Evolutionary conservation across 345 rosid genomes (phyloP).

Genomic region (Populus pruinosa): DNA sequence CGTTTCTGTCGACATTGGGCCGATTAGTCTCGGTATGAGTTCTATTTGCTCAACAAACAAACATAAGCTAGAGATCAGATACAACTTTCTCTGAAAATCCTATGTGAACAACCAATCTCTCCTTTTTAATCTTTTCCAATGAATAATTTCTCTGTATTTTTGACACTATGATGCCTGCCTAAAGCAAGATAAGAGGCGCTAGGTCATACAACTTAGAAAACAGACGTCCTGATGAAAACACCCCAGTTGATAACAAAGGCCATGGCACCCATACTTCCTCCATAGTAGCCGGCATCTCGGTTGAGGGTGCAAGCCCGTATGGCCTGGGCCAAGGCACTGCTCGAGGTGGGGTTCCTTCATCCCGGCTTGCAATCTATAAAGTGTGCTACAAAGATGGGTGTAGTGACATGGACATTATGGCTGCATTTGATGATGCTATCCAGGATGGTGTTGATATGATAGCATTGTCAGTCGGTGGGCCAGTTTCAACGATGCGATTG

Average conservation of each 20-base stretch:
- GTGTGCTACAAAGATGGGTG: conserved; percentile 2
- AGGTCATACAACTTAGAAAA: neutral
- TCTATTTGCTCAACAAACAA: no score
- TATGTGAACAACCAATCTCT: neutral
- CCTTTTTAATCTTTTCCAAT: neutral
- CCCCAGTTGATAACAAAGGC: conserved; percentile 7
- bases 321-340: conserved; percentile 10
- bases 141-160: no score
- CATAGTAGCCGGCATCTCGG: conserved; percentile 2
- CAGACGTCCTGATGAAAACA: neutral
- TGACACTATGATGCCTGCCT: neutral
- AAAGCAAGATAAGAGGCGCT: conserved; percentile 16
- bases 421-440: conserved; percentile 14
- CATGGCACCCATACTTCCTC: conserved; percentile 18
- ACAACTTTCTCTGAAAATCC: no score
- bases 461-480: conserved; percentile 1
- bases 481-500: neutral
- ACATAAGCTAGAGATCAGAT: no score
- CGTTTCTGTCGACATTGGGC: no score
- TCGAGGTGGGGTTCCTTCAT: conserved; percentile 9
- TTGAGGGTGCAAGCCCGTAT: neutral
- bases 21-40: no score
- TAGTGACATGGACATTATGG: conserved; percentile 3
- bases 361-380: conserved; percentile 15
- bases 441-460: conserved; percentile 10